Percentiles rank a stretch among this genome's conserved stretches.
These are phyloP conservation scores for Ophiostoma novo-ulmi DNA, from an alignment of 2,329 filamentous ascomycete genomes.

Conservation along the genomic window DNA sequence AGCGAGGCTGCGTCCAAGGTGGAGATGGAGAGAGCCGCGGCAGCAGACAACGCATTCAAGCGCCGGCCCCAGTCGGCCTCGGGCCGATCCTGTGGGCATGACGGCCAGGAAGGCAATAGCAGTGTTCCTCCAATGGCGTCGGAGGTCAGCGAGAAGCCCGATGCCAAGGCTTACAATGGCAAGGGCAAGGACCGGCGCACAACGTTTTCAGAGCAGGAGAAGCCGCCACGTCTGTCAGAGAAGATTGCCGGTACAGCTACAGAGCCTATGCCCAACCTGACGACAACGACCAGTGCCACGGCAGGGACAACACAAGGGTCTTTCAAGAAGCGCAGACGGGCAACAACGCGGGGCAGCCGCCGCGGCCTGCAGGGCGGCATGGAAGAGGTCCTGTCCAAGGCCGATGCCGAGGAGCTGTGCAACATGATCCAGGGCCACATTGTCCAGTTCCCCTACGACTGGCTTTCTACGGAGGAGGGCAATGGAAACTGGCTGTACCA, in stretches of 20 bases:
- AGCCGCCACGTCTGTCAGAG: conserved; percentile 33
- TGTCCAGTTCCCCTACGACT: conserved; percentile 92
- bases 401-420: conserved; percentile 76
- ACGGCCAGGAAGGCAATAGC: not conserved
- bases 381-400: conserved; percentile 70
- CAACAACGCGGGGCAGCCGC: conserved; percentile 64
- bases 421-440: conserved; percentile 79
- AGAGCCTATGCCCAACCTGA: conserved; percentile 20
- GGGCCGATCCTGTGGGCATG: not conserved
- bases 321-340: conserved; percentile 59
- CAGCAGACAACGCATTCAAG: conserved; percentile 32
- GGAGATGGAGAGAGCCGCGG: conserved; percentile 33
- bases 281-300: conserved; percentile 28
- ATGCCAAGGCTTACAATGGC: conserved; percentile 29
- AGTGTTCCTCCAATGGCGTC: not conserved
- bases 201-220: conserved; percentile 53
- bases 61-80: conserved; percentile 20
- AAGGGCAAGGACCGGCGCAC: conserved; percentile 40
- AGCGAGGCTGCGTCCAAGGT: conserved; percentile 26
- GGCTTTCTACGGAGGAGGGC: conserved; percentile 84
- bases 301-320: conserved; percentile 37
- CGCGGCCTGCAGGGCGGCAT: conserved; percentile 56
- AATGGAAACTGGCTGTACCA: conserved; percentile 96
- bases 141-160: conserved; percentile 20
- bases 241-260: conserved; percentile 19